Base-by-base conservation (phyloP, 768 basidiomycete species). In the Trametes gibbosa region DNA sequence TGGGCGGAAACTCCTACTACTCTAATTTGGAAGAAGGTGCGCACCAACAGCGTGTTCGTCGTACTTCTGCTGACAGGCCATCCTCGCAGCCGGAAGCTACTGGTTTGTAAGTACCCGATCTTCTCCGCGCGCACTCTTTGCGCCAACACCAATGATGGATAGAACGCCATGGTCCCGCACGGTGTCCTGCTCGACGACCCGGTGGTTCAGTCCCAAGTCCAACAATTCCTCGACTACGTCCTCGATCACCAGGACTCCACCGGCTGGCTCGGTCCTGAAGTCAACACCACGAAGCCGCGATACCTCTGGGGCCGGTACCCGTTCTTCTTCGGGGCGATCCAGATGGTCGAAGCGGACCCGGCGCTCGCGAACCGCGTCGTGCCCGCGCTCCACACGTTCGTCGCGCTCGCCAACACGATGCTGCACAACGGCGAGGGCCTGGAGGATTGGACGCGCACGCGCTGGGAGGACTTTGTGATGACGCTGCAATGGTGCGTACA, bases 401-500 rank as follows among this genome's bases (percentile, higher is more conserved):
- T 83, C 27, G 58, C 69, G 6, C 66, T 83, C 24, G 81, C 82
- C 19, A 83, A 83, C 63, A 72, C 73, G 3, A 84, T 84, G 83
- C 68, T 84, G 43, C 75, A 79, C 32, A 74, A 74, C 41, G 80
- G 80, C 14, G 65, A 80, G 60, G 83, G 82, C 13, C 73, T 82
- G n/a, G 82, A 83, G 47, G 66, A 71, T 1, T 84, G 83, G 83
- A 72, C 79, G 14, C 70, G 74, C 25, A 81, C 82, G 0, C 79
- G 83, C 25, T 83, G 82, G 82, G 81, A 81, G 64, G 82, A 84
- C 62, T 83, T 83, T 59, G 79, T 83, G 23, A 81, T 84, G 3
- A 69, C 74, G 21, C 63, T 84, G 62, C 81, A 84, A 68, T 84
- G 83, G 83, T 82, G 67, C 47, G 50, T 37, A 1, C 19, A 5